These are phyloP conservation scores for Prototheca cutis DNA, from an alignment of 163 green algal species.

Conservation along the genomic window DNA sequence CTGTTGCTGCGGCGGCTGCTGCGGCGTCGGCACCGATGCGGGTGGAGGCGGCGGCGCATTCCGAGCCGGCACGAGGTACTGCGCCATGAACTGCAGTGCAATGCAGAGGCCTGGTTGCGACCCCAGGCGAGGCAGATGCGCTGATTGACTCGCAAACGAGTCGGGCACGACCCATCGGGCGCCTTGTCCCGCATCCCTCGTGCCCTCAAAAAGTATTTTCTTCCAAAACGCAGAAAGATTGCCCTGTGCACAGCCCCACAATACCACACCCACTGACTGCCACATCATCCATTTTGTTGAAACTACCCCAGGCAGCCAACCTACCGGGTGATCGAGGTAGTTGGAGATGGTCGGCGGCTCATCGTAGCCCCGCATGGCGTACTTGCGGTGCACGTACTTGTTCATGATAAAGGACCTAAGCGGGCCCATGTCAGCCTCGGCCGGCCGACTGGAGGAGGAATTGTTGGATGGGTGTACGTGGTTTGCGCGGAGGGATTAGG, in stretches of 20 bases:
- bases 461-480: not conserved
- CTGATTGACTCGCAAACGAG: no score
- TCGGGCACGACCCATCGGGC: no score
- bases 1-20: no score
- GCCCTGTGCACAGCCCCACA: no score
- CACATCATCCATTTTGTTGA: no score
- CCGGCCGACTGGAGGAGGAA: constrained; percentile 47
- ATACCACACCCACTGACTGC: not conserved
- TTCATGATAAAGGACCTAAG: constrained; percentile 74
- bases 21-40: no score
- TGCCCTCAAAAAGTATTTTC: no score
- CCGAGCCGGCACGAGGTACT: not conserved
- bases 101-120: not conserved
- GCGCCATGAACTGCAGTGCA: constrained; percentile 14
- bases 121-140: not conserved
- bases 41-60: not conserved
- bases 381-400: constrained; percentile 55
- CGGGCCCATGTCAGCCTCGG: constrained; percentile 60
- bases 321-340: constrained; percentile 59
- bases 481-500: not conserved
- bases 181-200: no score
- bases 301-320: no score
- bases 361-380: constrained; percentile 29
- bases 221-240: no score
- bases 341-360: constrained; percentile 69